Conservation (phyloP, 805 yeast genomes). For the Ogataea paradorogensis region DNA sequence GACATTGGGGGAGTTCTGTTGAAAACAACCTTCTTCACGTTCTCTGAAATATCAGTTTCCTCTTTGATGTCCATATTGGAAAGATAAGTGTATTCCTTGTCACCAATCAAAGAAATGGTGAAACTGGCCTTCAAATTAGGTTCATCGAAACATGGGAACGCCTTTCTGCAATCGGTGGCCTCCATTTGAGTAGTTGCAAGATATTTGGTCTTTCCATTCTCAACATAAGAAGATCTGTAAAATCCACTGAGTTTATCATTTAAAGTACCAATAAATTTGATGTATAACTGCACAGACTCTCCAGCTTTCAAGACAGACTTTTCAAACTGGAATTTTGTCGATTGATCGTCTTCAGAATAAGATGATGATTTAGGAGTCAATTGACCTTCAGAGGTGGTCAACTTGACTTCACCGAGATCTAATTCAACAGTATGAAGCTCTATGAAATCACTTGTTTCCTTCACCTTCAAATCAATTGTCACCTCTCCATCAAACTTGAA, state of each 20-base stretch:
- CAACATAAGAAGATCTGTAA: slow-evolving; percentile 49
- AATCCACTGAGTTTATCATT: slow-evolving; percentile 59
- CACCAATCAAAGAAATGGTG: slow-evolving; percentile 39
- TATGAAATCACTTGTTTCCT: slow-evolving; percentile 44
- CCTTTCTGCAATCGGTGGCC: slow-evolving; percentile 58
- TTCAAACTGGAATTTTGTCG: slow-evolving; percentile 59
- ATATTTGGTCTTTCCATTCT: slow-evolving; percentile 39
- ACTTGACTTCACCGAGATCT: slow-evolving; percentile 23
- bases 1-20: slow-evolving; percentile 53
- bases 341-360: slow-evolving; percentile 56
- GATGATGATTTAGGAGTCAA: slow-evolving; percentile 20
- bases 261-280: slow-evolving; percentile 43
- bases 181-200: slow-evolving; percentile 61
- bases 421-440: slow-evolving; percentile 40
- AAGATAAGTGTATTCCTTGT: slow-evolving; percentile 39
- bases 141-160: slow-evolving; percentile 59
- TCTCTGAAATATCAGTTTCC: slow-evolving; percentile 19
- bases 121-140: slow-evolving; percentile 58
- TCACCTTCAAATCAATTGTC: slow-evolving; percentile 47
- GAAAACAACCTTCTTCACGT: slow-evolving; percentile 35
- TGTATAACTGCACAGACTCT: slow-evolving; percentile 28
- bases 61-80: slow-evolving; percentile 47
- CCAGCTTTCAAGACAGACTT: slow-evolving; percentile 33
- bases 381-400: slow-evolving; percentile 17
- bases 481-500: slow-evolving; percentile 53